These are phyloP conservation scores for Escovopsis sp. DNA, from an alignment of 2,329 filamentous ascomycete genomes.

Conservation along the genomic window DNA sequence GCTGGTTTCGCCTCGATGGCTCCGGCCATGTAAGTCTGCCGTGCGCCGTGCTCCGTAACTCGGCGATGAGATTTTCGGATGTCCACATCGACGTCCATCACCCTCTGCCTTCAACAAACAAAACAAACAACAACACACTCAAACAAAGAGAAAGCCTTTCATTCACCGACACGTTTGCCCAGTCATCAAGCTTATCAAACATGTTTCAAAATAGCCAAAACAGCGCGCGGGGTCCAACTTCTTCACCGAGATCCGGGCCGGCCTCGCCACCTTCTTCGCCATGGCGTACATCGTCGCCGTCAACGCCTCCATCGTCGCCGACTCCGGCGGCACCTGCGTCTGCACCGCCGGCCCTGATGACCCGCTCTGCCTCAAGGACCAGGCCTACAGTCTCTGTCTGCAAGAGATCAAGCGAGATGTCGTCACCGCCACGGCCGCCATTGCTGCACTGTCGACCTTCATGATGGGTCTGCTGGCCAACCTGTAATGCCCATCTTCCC, in stretches of 20 bases:
- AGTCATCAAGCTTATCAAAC: not conserved
- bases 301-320: conserved; percentile 38
- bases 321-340: conserved; percentile 61
- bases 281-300: conserved; percentile 41
- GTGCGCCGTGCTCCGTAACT: too few relatives aligned
- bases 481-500: conserved; percentile 27
- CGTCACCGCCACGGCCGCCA: conserved; percentile 73
- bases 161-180: not conserved
- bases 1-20: conserved; percentile 67
- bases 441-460: conserved; percentile 64
- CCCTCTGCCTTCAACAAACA: not conserved
- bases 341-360: conserved; percentile 41
- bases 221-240: conserved; percentile 64
- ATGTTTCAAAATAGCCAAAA: conserved; percentile 31
- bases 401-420: conserved; percentile 57
- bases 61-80: too few relatives aligned
- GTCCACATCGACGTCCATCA: not conserved
- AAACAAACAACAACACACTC: not conserved
- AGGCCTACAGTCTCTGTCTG: conserved; percentile 48
- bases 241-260: conserved; percentile 71
- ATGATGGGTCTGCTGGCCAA: conserved; percentile 75
- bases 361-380: conserved; percentile 35
- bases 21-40: conserved; percentile 56
- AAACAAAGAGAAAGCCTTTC: not conserved
- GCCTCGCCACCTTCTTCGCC: conserved; percentile 64